Evolutionary conservation across 2,329 filamentous ascomycete genomes (phyloP).

Genomic region (Fusarium nanum): DNA sequence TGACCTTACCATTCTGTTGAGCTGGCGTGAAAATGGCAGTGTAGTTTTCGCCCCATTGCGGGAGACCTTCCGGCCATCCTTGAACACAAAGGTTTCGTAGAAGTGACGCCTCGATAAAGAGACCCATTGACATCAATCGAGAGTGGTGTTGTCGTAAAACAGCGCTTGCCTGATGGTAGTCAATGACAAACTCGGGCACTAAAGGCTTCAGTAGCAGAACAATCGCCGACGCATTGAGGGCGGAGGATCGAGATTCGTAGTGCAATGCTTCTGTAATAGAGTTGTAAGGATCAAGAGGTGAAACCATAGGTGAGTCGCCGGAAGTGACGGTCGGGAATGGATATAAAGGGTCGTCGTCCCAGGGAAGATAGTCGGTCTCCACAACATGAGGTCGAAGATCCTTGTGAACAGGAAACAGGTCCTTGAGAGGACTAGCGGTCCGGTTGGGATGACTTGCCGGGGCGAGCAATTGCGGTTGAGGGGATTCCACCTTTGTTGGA

Average conservation of each 20-base stretch:
- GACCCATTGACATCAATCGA: conserved; percentile 68
- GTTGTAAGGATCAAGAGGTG: conserved; percentile 66
- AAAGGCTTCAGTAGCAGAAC: conserved; percentile 69
- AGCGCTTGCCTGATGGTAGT: conserved; percentile 65
- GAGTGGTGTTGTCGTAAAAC: conserved; percentile 70
- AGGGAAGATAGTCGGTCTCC: conserved; percentile 70
- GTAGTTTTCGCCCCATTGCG: conserved; percentile 67
- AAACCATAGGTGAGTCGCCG: conserved; percentile 30
- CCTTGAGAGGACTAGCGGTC: conserved; percentile 45
- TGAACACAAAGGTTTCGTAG: conserved; percentile 70
- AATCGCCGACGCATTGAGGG: conserved; percentile 70
- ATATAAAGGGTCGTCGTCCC: conserved; percentile 67
- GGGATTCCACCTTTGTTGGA: conserved; percentile 1
- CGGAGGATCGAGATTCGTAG: conserved; percentile 67
- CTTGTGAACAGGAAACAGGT: conserved; percentile 49
- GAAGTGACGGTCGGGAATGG: conserved; percentile 55
- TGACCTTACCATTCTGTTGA: conserved; percentile 65
- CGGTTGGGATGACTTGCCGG: conserved; percentile 33
- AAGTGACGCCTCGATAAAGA: conserved; percentile 70
- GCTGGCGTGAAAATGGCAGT: conserved; percentile 64
- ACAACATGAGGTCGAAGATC: conserved; percentile 58
- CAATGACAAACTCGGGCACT: conserved; percentile 65
- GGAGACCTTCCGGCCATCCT: conserved; percentile 65
- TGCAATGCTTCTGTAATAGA: conserved; percentile 65
- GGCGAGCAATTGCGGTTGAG: conserved; percentile 24